Evolutionary conservation across 306 rosid genomes (phyloP), one percentile per base, ranked within the genome.

Genomic region (Gynostemma pentaphyllum): DNA sequence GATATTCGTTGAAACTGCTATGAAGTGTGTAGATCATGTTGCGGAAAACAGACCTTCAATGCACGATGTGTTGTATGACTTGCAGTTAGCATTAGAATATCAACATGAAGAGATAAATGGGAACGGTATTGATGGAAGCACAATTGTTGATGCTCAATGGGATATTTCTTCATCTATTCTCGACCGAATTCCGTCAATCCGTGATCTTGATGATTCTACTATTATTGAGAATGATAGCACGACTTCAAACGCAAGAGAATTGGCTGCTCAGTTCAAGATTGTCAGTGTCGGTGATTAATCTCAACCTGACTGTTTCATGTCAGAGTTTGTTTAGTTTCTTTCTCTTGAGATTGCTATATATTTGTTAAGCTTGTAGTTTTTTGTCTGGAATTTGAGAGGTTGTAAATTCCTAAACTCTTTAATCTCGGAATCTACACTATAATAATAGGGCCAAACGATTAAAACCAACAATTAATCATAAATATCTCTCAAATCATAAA

Each of bases 31-130:
- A 44, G 48, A 42, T 1, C 30, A 28, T 10, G 8, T 10, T 32
- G 54, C 55, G 23, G 32, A 26, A 1, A 62, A 68, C 40, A 44
- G 72, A 41, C 72, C 72, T 9, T 52, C n/a, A 18, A 60, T 70
- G 74, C 39, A 6, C 18, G 68, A 61, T 3, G 68, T 70, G 4
- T 51, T 32, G 48, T 37, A 53, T 16, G 50, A 60, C 14, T 57
- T 60, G 45, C 30, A 48, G 24, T 24, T 59, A 26, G 68, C 68
- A 2, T 60, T 39, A 26, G 14, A 59, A 13, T 56, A 5, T 59
- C 72, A 48, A 5, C 29, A 66, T 23, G 15, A 36, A 9, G 21
- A 15, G 7, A 1, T 18, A 2, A 22, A 3, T 2, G 56, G 39
- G 13, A 29, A 16, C 3, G 62, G 14, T 0, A n/a, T n/a, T 32